Conservation (phyloP, 805 yeast species). For the Candida chilensis region DNA sequence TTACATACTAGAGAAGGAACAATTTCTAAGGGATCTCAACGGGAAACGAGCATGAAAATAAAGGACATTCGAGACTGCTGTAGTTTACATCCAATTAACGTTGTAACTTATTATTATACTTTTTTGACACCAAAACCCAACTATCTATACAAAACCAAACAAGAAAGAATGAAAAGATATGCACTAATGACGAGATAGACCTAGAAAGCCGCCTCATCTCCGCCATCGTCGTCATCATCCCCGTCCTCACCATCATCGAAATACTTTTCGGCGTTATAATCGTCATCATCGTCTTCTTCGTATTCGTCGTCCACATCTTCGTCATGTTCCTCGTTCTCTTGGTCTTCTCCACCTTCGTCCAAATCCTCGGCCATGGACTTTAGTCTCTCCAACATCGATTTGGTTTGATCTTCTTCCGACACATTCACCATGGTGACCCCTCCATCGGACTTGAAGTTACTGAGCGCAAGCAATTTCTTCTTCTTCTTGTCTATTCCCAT, state of each 20-base stretch:
- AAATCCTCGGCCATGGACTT: slow-evolving; percentile 32
- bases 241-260: slow-evolving; percentile 68
- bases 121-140: too few relatives aligned
- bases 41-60: slow-evolving; percentile 22
- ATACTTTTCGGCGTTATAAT: slow-evolving; percentile 72
- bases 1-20: slow-evolving; percentile 28
- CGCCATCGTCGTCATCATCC: slow-evolving; percentile 40
- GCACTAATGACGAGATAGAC: not conserved
- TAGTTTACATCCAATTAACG: too few relatives aligned
- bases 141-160: too few relatives aligned
- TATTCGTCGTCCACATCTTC: slow-evolving; percentile 63
- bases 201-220: slow-evolving; percentile 63
- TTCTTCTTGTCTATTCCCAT: slow-evolving; percentile 56
- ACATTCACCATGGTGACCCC: slow-evolving; percentile 24
- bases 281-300: slow-evolving; percentile 70
- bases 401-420: slow-evolving; percentile 24
- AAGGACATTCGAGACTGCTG: too few relatives aligned
- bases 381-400: slow-evolving; percentile 19
- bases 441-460: slow-evolving; percentile 25
- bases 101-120: too few relatives aligned
- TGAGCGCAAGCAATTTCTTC: slow-evolving; percentile 35
- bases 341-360: slow-evolving; percentile 24
- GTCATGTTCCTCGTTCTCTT: slow-evolving; percentile 31
- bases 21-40: slow-evolving; percentile 24
- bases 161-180: slow-evolving; percentile 2